phyloP scores from a whole-genome alignment of 345 rosid genomes.

The Brassica incana region DNA sequence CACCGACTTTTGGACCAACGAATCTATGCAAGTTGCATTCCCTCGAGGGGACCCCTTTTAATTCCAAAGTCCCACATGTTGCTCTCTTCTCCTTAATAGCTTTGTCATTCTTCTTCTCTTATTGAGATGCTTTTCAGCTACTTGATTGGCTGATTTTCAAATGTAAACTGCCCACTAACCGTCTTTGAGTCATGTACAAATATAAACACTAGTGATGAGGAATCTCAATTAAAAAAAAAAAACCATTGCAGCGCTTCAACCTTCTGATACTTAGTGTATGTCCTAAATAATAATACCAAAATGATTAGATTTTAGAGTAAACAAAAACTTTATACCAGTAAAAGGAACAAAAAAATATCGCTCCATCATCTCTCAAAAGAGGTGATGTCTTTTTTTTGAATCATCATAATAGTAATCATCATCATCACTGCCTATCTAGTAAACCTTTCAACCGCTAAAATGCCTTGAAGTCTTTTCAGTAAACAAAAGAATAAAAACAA shows the following conservation, averaged over 20 bases:
- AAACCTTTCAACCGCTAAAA: conserved; percentile 23
- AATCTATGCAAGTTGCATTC: conserved; percentile 36
- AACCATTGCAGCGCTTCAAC: conserved; percentile 14
- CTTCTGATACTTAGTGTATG: not conserved
- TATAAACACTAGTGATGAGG: conserved; percentile 18
- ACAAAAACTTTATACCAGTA: not conserved
- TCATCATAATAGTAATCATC: conserved; percentile 22
- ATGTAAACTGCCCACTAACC: conserved; percentile 36
- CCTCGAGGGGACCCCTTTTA: conserved; percentile 16
- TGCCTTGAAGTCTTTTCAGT: not conserved
- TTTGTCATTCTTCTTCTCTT: conserved; percentile 12
- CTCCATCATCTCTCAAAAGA: conserved; percentile 24
- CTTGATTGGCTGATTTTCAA: conserved; percentile 31
- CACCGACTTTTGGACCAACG: conserved; percentile 34
- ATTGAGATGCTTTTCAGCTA: not conserved
- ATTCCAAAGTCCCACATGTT: conserved; percentile 31
- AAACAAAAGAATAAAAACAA: not conserved
- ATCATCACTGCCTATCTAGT: conserved; percentile 40
- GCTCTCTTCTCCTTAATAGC: conserved; percentile 2
- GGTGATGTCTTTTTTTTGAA: conserved; percentile 14
- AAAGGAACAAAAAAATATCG: conserved; percentile 32
- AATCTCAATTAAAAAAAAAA: conserved; percentile 17
- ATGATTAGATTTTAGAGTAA: not conserved
- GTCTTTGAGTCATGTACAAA: conserved; percentile 16
- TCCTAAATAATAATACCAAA: conserved; percentile 22